Conservation (phyloP, 2,329 filamentous ascomycete species). For the Aspergillus arachidicola region DNA sequence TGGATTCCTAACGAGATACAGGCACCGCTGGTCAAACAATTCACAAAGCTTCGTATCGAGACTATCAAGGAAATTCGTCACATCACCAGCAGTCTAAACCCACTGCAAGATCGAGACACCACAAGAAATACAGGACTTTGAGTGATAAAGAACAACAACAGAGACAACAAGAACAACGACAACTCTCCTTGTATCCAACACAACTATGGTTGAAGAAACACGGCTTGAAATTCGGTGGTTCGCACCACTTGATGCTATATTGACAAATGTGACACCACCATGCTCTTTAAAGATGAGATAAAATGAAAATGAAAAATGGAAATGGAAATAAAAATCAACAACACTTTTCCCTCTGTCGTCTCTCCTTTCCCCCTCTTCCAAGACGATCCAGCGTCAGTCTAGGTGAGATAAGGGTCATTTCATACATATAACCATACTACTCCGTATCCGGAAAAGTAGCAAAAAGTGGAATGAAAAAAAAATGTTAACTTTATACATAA, state of each 20-base stretch:
- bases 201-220: conserved; percentile 13
- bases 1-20: conserved; percentile 5
- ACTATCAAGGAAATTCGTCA: conserved; percentile 14
- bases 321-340: conserved; percentile 15
- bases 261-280: conserved; percentile 19
- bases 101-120: conserved; percentile 1
- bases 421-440: conserved; percentile 37
- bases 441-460: conserved; percentile 29
- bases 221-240: conserved; percentile 7
- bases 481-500: conserved; percentile 40
- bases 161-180: background rate
- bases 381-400: conserved; percentile 46
- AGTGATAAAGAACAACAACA: conserved; percentile 11
- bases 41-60: conserved; percentile 5
- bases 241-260: conserved; percentile 15
- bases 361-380: conserved; percentile 32
- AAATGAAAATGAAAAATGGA: background rate
- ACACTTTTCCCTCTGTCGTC: conserved; percentile 28
- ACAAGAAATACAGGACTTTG: conserved; percentile 6
- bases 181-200: conserved; percentile 22
- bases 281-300: conserved; percentile 18
- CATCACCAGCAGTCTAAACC: conserved; percentile 9
- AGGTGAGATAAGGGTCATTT: conserved; percentile 33
- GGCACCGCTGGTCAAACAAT: background rate
- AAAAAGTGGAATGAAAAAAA: conserved; percentile 10